A percentile compares a stretch with the other conserved stretches of the same genome.
Conservation (phyloP, 495 filamentous ascomycete genomes). For the Talaromyces ruber region DNA sequence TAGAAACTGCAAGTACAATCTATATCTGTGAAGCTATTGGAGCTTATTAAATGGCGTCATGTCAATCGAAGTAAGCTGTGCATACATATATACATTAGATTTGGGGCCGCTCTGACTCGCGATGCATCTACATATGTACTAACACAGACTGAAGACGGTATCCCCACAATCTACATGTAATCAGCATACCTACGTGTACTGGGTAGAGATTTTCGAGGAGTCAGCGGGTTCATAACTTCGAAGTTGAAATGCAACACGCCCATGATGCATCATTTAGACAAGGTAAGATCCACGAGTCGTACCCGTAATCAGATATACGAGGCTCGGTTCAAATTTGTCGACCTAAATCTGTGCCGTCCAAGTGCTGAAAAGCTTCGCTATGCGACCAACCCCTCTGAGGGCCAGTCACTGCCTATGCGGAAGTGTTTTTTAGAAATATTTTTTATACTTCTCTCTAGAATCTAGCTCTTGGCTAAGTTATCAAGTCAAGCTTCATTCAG, state of each 20-base stretch:
- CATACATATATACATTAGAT: neutral
- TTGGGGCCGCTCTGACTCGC: neutral
- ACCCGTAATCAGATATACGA: neutral
- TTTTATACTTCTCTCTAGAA: neutral
- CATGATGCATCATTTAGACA: neutral
- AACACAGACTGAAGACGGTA: neutral
- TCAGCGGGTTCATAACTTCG: neutral
- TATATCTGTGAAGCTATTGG: neutral
- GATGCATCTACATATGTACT: neutral
- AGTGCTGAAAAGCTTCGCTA: neutral
- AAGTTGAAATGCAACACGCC: neutral
- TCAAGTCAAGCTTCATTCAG: neutral
- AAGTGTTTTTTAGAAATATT: neutral
- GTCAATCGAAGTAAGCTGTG: neutral
- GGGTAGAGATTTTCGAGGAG: neutral
- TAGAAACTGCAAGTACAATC: neutral
- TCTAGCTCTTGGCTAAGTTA: neutral
- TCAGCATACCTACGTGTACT: neutral
- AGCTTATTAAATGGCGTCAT: neutral
- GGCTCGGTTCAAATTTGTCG: neutral
- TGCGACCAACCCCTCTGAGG: neutral
- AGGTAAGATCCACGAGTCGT: neutral
- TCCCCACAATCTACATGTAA: neutral
- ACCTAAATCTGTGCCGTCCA: too few species aligned
- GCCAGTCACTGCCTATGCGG: neutral